Conservation (phyloP, 2,329 filamentous ascomycete genomes). For the Coniochaeta sp. region DNA sequence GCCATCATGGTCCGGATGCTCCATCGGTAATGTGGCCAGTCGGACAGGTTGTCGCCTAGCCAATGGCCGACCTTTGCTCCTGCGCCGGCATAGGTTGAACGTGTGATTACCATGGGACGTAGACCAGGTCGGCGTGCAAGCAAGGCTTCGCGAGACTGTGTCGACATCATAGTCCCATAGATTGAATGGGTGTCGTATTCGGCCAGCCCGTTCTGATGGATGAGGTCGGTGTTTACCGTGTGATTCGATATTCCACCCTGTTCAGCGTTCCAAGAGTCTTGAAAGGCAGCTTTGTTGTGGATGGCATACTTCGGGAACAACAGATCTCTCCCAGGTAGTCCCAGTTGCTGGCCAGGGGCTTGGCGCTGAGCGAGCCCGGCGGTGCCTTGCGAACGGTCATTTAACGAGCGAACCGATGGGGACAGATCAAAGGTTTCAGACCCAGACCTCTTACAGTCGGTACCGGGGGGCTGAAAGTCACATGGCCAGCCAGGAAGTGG, state of each 20-base stretch:
- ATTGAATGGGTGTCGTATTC: conserved; percentile 75
- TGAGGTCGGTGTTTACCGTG: conserved; percentile 60
- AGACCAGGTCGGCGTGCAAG: conserved; percentile 52
- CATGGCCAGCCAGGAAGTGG: conserved; percentile 62
- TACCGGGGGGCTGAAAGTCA: conserved; percentile 55
- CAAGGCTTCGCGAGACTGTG: conserved; percentile 60
- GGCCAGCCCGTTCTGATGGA: conserved; percentile 58
- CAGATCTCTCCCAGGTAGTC: conserved; percentile 56
- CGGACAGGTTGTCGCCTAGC: conserved; percentile 50
- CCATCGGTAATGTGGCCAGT: conserved; percentile 51
- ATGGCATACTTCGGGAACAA: conserved; percentile 60
- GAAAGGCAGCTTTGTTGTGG: conserved; percentile 49
- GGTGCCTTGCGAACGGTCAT: conserved; percentile 5
- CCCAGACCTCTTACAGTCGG: conserved; percentile 22
- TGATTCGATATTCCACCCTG: conserved; percentile 44
- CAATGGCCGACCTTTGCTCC: conserved; percentile 57
- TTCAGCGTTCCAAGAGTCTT: conserved; percentile 31
- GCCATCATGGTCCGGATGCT: conserved; percentile 52
- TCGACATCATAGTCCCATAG: conserved; percentile 71
- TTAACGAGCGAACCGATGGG: conserved; percentile 9
- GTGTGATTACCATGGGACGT: conserved; percentile 66
- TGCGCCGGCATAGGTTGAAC: conserved; percentile 68
- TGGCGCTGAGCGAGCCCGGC: conserved; percentile 13
- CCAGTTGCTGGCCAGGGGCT: conserved; percentile 35
- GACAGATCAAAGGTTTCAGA: conserved; percentile 5